phyloP scores from a whole-genome alignment of 306 rosid species.

The Malus sylvestris region DNA sequence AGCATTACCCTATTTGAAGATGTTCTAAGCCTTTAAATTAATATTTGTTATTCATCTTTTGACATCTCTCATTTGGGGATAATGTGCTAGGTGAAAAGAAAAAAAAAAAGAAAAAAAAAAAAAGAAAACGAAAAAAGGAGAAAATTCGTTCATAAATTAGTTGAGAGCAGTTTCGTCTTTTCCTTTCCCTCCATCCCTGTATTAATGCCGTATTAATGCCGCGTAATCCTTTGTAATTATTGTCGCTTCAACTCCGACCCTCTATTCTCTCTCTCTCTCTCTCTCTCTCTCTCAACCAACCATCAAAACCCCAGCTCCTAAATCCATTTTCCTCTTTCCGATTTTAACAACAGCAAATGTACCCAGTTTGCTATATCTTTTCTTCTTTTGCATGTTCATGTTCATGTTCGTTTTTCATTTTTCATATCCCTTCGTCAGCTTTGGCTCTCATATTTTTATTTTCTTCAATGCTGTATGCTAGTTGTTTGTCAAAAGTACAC shows the following conservation, averaged over 20 bases:
- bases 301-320: constrained; percentile 36
- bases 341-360: constrained; percentile 29
- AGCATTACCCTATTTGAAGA: too few species aligned
- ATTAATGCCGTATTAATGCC: constrained; percentile 29
- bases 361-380: constrained; percentile 11
- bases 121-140: too few species aligned
- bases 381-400: not conserved
- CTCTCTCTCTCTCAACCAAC: constrained; percentile 22
- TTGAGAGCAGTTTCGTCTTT: constrained; percentile 4
- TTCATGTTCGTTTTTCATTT: not conserved
- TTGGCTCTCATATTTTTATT: not conserved
- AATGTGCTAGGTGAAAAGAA: too few species aligned
- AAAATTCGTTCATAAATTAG: constrained; percentile 10
- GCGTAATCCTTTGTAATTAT: constrained; percentile 40
- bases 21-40: too few species aligned
- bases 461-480: not conserved
- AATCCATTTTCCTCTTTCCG: constrained; percentile 33
- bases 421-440: not conserved
- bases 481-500: not conserved
- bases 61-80: too few species aligned
- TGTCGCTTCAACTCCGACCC: constrained; percentile 43
- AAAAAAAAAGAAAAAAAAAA: too few species aligned
- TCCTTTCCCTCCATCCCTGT: constrained; percentile 20
- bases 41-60: too few species aligned
- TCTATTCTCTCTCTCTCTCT: constrained; percentile 9